These are phyloP conservation scores for Rhododendron ovatum DNA, from an alignment of 148 eudicot species.

Conservation along the genomic window DNA sequence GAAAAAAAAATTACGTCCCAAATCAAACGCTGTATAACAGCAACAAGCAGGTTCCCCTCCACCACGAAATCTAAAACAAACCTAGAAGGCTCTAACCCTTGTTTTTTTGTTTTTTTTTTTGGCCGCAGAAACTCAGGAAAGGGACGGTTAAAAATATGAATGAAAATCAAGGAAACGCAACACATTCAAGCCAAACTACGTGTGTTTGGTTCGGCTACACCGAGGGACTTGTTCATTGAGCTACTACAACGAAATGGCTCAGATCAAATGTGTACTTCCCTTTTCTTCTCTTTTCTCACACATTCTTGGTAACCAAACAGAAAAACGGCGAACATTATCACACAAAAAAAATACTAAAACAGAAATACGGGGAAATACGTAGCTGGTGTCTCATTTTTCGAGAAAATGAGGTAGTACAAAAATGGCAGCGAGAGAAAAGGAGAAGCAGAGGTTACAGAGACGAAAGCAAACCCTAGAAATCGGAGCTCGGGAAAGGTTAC, in stretches of 20 bases:
- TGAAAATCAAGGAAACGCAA: neutral
- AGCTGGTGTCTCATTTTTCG: neutral
- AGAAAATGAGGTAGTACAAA: neutral
- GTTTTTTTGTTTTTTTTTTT: neutral
- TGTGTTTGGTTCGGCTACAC: neutral
- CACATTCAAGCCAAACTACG: neutral
- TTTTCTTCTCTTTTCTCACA: neutral
- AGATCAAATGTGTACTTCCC: neutral
- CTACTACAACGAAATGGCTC: neutral
- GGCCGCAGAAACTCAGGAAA: neutral
- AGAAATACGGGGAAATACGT: neutral
- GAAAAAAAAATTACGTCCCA: neutral
- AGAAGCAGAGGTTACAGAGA: neutral
- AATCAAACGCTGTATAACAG: neutral
- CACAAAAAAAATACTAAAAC: neutral
- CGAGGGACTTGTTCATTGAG: too few relatives aligned
- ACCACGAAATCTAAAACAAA: neutral
- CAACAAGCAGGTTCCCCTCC: neutral
- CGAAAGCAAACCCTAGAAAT: slow-evolving; percentile 22
- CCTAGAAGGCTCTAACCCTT: neutral
- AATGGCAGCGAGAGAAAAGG: neutral
- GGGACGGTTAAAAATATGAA: neutral
- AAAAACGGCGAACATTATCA: neutral
- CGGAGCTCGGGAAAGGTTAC: neutral
- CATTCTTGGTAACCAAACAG: neutral